These are phyloP conservation scores for Thermothielavioides terrestris DNA, from an alignment of 495 filamentous ascomycete species.

Conservation along the genomic window DNA sequence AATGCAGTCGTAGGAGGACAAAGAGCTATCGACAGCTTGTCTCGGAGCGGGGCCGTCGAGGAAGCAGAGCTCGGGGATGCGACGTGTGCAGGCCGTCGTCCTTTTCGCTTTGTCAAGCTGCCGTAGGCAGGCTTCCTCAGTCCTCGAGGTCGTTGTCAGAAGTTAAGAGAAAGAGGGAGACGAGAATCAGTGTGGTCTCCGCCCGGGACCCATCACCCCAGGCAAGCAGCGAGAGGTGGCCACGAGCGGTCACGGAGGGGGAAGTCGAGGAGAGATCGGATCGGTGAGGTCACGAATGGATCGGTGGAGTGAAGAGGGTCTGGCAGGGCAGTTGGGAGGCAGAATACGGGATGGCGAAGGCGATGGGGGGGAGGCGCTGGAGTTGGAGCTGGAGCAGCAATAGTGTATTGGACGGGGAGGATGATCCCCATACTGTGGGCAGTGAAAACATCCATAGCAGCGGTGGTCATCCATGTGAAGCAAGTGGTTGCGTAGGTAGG, in stretches of 20 bases:
- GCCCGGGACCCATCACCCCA: neutral
- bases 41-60: no score
- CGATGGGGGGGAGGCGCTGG: neutral
- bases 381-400: neutral
- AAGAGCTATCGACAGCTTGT: neutral
- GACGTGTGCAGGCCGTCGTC: neutral
- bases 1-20: no score
- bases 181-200: constrained; percentile 1
- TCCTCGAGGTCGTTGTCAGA: constrained; percentile 3
- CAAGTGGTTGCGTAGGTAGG: constrained; percentile 27
- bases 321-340: neutral
- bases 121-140: neutral
- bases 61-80: no score
- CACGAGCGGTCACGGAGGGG: constrained; percentile 7
- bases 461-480: constrained; percentile 25
- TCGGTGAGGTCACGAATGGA: constrained; percentile 3
- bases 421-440: constrained; percentile 22
- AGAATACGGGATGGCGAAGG: neutral
- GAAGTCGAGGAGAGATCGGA: constrained; percentile 7
- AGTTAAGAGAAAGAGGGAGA: neutral
- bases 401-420: constrained; percentile 15
- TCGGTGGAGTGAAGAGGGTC: no score
- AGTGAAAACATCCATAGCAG: constrained; percentile 25
- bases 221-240: constrained; percentile 1
- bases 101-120: neutral